These are phyloP conservation scores for Picochlorum sp. DNA, from an alignment of 139 green algal genomes.

Conservation along the genomic window DNA sequence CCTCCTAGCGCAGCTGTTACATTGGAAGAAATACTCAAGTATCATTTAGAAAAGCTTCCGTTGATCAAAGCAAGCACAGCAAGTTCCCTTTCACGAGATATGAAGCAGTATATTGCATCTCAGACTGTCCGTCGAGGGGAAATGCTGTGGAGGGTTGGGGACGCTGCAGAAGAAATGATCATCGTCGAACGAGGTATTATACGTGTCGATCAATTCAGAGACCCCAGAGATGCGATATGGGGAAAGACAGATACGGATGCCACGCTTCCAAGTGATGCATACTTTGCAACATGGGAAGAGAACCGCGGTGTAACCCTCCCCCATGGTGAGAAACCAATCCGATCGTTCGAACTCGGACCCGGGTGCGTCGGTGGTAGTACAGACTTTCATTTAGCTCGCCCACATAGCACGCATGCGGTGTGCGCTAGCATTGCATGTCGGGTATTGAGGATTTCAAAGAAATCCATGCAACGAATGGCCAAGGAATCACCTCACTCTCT, in stretches of 20 bases:
- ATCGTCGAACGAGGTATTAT: constrained; percentile 29
- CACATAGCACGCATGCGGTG: constrained; percentile 9
- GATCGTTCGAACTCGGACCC: constrained; percentile 21
- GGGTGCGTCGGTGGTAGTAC: constrained; percentile 24
- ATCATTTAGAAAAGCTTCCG: constrained; percentile 19
- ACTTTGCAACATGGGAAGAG: neutral
- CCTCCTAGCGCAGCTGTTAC: constrained; percentile 13
- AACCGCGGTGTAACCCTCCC: neutral
- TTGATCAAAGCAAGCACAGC: neutral
- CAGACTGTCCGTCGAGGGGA: constrained; percentile 11
- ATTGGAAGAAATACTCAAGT: constrained; percentile 16
- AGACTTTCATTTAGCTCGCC: constrained; percentile 23
- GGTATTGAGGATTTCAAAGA: constrained; percentile 13
- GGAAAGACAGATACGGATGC: neutral
- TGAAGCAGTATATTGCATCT: constrained; percentile 14
- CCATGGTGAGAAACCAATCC: neutral
- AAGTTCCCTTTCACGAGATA: neutral
- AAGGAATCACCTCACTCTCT: constrained; percentile 14
- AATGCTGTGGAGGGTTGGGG: constrained; percentile 22
- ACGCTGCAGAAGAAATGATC: constrained; percentile 16
- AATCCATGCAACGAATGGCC: constrained; percentile 16
- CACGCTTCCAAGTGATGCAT: neutral
- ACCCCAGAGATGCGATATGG: neutral
- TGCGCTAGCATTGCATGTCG: neutral
- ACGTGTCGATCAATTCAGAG: constrained; percentile 11